A percentile compares a stretch with the other conserved stretches of the same genome.
Conservation (phyloP, 129 eudicot species). For the Silybum marianum region DNA sequence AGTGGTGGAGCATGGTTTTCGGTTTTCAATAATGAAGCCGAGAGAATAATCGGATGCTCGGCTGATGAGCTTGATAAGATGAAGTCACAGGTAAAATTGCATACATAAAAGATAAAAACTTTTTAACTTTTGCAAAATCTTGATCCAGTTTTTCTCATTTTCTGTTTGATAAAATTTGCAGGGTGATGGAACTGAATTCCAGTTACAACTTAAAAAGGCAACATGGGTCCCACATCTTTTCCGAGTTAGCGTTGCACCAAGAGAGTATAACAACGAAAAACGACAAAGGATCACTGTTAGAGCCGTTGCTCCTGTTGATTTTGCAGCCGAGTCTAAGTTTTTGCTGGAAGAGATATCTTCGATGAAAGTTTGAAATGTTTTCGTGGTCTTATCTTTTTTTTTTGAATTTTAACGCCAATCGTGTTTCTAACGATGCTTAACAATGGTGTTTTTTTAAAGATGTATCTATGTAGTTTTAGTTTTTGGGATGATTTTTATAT, state of each 20-base stretch:
- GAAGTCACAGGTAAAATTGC: conserved; percentile 55
- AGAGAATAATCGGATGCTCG: conserved; percentile 72
- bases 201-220: conserved; percentile 71
- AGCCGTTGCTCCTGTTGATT: conserved; percentile 70
- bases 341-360: conserved; percentile 70
- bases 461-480: conserved; percentile 1
- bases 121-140: not conserved
- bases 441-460: not conserved
- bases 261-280: conserved; percentile 86
- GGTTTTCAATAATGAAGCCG: conserved; percentile 81
- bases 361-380: conserved; percentile 40
- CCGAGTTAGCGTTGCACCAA: conserved; percentile 67
- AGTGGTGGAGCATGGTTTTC: conserved; percentile 91
- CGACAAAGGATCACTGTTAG: conserved; percentile 76
- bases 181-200: conserved; percentile 57
- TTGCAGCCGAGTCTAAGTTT: conserved; percentile 77
- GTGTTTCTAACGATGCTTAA: not conserved
- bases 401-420: not conserved
- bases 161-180: conserved; percentile 27
- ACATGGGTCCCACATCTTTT: conserved; percentile 76
- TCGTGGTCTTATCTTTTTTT: not conserved
- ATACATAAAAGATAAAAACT: not conserved
- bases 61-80: conserved; percentile 80
- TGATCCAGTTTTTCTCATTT: not conserved
- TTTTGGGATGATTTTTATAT: conserved; percentile 17